Conservation (phyloP, 2,329 filamentous ascomycete species). For the Diaporthe nobilis region DNA sequence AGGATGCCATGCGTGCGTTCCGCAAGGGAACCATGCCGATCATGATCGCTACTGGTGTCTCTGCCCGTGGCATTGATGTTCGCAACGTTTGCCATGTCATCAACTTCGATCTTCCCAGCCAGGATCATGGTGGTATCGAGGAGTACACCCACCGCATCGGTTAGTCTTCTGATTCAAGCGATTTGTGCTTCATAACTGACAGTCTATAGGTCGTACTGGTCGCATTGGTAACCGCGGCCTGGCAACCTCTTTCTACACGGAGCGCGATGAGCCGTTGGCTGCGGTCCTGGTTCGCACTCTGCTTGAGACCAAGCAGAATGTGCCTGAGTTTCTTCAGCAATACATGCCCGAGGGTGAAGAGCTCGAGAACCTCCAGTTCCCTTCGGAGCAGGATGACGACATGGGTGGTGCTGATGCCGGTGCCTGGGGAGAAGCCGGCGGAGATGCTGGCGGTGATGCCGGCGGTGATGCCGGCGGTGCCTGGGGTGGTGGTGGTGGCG, state of each 20-base stretch:
- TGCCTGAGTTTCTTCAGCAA: slow-evolving; percentile 85
- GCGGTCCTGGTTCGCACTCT: slow-evolving; percentile 84
- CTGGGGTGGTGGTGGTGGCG: not conserved
- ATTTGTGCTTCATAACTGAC: slow-evolving; percentile 9
- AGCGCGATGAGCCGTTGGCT: slow-evolving; percentile 80
- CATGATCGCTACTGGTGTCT: slow-evolving; percentile 87
- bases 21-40: slow-evolving; percentile 81
- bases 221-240: slow-evolving; percentile 90
- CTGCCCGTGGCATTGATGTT: slow-evolving; percentile 90
- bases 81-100: slow-evolving; percentile 90
- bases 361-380: slow-evolving; percentile 64
- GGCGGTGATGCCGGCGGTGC: not conserved
- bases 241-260: slow-evolving; percentile 91
- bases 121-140: slow-evolving; percentile 85
- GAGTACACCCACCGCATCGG: slow-evolving; percentile 97
- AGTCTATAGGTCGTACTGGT: slow-evolving; percentile 84
- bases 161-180: slow-evolving; percentile 57
- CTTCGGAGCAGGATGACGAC: slow-evolving; percentile 57
- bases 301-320: slow-evolving; percentile 80
- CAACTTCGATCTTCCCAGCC: slow-evolving; percentile 89
- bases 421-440: slow-evolving; percentile 42
- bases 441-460: not conserved
- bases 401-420: slow-evolving; percentile 43
- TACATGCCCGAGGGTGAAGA: slow-evolving; percentile 72
- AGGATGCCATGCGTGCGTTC: slow-evolving; percentile 92